phyloP scores from a whole-genome alignment of 306 rosid species.

The Vachellia collinsii region DNA sequence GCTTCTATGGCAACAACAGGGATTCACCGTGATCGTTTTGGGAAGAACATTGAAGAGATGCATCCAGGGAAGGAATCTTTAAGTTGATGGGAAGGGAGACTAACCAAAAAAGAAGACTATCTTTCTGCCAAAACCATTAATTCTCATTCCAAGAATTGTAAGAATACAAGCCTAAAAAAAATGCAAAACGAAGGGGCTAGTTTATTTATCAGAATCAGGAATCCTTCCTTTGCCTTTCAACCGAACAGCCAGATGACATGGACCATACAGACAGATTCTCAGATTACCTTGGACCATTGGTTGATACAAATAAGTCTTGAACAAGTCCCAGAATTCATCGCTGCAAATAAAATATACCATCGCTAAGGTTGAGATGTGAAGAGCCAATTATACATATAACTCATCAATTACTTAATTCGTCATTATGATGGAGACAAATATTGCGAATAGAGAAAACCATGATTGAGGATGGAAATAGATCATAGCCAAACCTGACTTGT shows the following conservation, averaged over 20 bases:
- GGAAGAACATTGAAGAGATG: no score
- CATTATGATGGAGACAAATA: not conserved
- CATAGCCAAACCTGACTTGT: constrained; percentile 82
- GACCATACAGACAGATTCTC: constrained; percentile 73
- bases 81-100: no score
- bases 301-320: constrained; percentile 74
- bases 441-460: not conserved
- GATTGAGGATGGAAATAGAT: not conserved
- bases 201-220: constrained; percentile 19
- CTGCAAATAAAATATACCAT: constrained; percentile 49
- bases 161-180: no score
- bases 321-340: constrained; percentile 89
- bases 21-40: no score
- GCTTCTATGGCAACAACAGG: no score
- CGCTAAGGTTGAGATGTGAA: no score
- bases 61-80: no score
- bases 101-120: no score
- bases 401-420: not conserved
- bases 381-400: no score
- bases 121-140: no score
- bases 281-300: constrained; percentile 56
- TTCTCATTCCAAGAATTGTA: no score
- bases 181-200: not conserved
- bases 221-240: constrained; percentile 45
- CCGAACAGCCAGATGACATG: constrained; percentile 39